Evolutionary conservation across 805 yeast genomes (phyloP), one percentile per base, ranked within the genome.

Genomic region (Ogataea philodendri): DNA sequence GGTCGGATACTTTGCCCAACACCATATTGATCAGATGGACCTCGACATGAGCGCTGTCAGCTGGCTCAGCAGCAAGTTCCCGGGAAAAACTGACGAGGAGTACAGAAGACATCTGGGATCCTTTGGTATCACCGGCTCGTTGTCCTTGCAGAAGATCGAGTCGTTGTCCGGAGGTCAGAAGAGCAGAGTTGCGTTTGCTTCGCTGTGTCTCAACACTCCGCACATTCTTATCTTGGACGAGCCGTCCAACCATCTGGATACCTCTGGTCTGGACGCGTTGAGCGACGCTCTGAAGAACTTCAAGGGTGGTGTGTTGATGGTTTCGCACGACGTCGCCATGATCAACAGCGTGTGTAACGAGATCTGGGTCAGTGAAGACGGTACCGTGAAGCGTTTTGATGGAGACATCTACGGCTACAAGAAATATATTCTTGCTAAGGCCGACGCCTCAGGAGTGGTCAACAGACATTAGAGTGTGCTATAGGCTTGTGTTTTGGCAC

Each of bases 171-270:
- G 97, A 64, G 98, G 98, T 70, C 98, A 93, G 59, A 93, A 93
- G 62, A 88, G 97, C 17, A 78, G 98, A 66, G 98, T 93, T 35
- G 97, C 97, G 0, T 93, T 93, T 66, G 97, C 98, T 7, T 90
- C 96, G 10, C 70, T 93, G 46, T 87, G 97, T 65, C 70, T 93
- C 53, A 75, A 75, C 43, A 82, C 84, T 45, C 98, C 98, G 13
- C 98, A 93, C 60, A 78, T 93, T 27, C 70, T 93, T 54, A 79
- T 93, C 54, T 68, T 93, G 48, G 98, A 93, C 71, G 98, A 93
- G 73, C 98, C 98, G 63, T 85, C 96, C 5, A 93, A 93, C 66
- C 98, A 93, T 66, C 78, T 93, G 74, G 98, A 93, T 82, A 90
- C 96, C 7, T 82, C 95, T 22, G 98, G 97, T 75, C 70, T 93